Evolutionary conservation across 2,329 filamentous ascomycete species (phyloP), one percentile per base, ranked within the genome.

Genomic region (Aspergillus brasiliensis): DNA sequence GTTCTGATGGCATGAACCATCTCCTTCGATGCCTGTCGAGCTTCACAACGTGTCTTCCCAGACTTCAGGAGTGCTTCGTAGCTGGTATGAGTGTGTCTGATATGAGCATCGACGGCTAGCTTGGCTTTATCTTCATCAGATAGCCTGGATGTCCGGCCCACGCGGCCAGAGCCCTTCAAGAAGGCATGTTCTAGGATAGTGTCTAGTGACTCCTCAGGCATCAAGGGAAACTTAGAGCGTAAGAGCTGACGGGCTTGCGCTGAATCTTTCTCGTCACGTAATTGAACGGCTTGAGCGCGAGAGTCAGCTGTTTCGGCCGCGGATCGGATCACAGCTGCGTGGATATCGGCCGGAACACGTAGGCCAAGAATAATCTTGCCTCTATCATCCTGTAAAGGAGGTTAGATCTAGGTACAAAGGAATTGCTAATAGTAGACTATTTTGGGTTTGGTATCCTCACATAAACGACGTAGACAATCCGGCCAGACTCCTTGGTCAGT

Each of bases 101-200:
- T 76, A 68, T 80, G 75, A 28, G 78, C 78, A 57, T 78, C 73
- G 11, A 80, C 77, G 0, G 78, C 78, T 40, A 80, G 58, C 3
- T 65, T 58, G 1, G 73, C 75, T 51, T 78, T 78, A 3, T 62
- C 61, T 23, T 75, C 62, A 7, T 80, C 76, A 0, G 69, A 67
- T 3, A 64, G 65, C 8, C 55, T 72, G n/a, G 67, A 59, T 1
- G 69, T 72, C 1, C 77, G 71, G 1, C 78, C 78, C 0, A 81
- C 77, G 13, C 77, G 71, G 10, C 77, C 72, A 0, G 77, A 78
- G 1, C 74, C 72, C 49, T 77, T 77, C n/a, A 73, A 62, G 51
- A 79, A 80, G 1, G 78, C 73, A 62, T 78, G 76, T 5, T 71
- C 57, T 3, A 80, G 59, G 7, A 80, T 64, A 1, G 59, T 60